Base-by-base conservation (phyloP, 768 basidiomycete genomes). In the Royoungia palumana region DNA sequence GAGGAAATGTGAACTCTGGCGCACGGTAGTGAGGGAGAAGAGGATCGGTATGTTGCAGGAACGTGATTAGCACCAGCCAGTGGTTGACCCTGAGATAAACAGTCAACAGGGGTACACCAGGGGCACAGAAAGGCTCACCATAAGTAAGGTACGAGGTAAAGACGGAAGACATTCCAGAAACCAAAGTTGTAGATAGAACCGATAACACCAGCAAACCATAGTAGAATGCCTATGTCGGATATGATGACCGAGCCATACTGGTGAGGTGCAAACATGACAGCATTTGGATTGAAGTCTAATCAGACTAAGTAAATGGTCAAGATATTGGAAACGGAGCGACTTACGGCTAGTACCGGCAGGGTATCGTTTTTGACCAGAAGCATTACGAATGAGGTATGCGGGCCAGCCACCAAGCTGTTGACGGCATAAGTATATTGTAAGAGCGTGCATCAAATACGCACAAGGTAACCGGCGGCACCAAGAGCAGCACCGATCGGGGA, bases 11-110 rank as follows among this genome's bases (percentile, higher is more conserved):
- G 78, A 95, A 97, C 63, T 88, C 85, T 32, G 81, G 64, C 13
- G 85, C 81, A 55, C 89, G 88, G 78, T 96, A 97, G 72, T 97
- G 95, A 41, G 94, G 94, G 37, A 98, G 81, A 39, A 87, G 68
- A 17, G 94, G 92, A 72, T 97, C 95, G 60, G 95, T 97, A 76
- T 99, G 95, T 74, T 99, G 95, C 43, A 97, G 77, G 87, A 92
- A 97, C 17, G 94, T 96, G 74, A 97, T 96, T 60, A 93, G 62
- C 49, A 97, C 91, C 46, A 97, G 79, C 94, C 94, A 96, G 76
- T 93, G 90, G 76, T 91, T 91, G 46, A 87, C 82, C 83, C 81
- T 85, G 51, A 28, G 6, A 10, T 12, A 13, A 37, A 20, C 5
- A 16, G 27, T 50, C 9, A 41, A 46, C 12, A 24, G 47, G 30